Base-by-base conservation (phyloP, 2,329 filamentous ascomycete species). In the Xylaria sp. region DNA sequence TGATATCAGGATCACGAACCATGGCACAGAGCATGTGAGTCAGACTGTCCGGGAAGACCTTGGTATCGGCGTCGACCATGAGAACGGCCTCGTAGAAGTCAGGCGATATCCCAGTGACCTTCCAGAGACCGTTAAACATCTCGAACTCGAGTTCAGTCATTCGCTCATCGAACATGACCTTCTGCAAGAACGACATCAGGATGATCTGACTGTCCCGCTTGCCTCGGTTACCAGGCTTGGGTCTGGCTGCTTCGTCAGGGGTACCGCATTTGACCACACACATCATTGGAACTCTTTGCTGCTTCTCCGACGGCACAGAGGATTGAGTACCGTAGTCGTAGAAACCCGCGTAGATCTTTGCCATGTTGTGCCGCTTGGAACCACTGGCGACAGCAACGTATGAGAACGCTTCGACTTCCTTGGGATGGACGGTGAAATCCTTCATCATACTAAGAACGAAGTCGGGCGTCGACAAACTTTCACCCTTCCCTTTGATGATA, bases 111-210 rank as follows among this genome's bases (percentile, higher is more conserved):
- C 95, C 95, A 17, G 94, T 99, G 41, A 99, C 91, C 73, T 96
- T 96, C 92, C 93, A 99, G 60, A 99, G 82, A 49, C 94, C 94
- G 71, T 97, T 99, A 80, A 99, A 99, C 90, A 99, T 97, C 71
- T 99, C 94, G 69, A 92, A 99, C 73, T 99, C 94, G 48, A 99
- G 87, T 73, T 99, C 93, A 17, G 95, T 99, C 94, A 99, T 99
- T 58, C 94, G 90, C 76, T 99, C 95, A 71, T 99, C 94, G 67
- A 99, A 99, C 94, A 99, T 99, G 69, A 99, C 94, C 78, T 99
- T 99, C 71, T 99, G 94, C 64, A 99, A 78, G 82, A 99, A 99
- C 4, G 92, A 97, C 94, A 99, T 99, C 63, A 99, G 82, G 65
- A 99, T 94, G 69, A 99, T 97, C 74, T 99, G 94, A 78, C 91